Conservation (phyloP, 768 basidiomycete species). For the Suillus variegatus region DNA sequence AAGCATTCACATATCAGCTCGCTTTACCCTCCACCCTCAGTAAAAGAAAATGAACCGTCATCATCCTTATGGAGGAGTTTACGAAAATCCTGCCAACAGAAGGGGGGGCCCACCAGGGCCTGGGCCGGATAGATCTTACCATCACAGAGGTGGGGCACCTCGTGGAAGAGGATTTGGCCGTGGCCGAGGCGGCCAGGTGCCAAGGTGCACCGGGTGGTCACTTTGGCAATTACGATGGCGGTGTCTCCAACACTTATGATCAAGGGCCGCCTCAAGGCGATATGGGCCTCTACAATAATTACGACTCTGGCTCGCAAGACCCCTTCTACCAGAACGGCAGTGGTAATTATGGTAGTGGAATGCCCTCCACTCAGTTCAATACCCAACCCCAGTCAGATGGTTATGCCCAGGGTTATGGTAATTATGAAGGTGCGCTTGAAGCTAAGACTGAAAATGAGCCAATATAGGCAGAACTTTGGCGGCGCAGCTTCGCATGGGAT, state of each 20-base stretch:
- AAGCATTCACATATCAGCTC: slow-evolving; percentile 8
- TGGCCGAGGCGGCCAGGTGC: slow-evolving; percentile 45
- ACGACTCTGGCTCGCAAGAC: slow-evolving; percentile 58
- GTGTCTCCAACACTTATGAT: slow-evolving; percentile 58
- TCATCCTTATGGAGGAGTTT: slow-evolving; percentile 73
- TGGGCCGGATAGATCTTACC: slow-evolving; percentile 69
- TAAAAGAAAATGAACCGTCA: slow-evolving; percentile 75
- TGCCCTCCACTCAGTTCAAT: slow-evolving; percentile 54
- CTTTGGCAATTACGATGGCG: slow-evolving; percentile 57
- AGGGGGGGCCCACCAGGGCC: slow-evolving; percentile 70
- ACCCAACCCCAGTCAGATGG: slow-evolving; percentile 46
- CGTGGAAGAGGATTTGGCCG: slow-evolving; percentile 52
- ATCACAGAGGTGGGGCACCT: slow-evolving; percentile 53
- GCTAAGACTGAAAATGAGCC: slow-evolving; percentile 59
- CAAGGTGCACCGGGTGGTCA: slow-evolving; percentile 25
- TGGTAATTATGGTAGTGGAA: slow-evolving; percentile 53
- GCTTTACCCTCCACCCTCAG: background rate
- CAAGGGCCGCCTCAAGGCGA: slow-evolving; percentile 64
- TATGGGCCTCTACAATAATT: slow-evolving; percentile 68
- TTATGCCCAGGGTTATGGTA: slow-evolving; percentile 62
- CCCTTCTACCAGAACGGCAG: slow-evolving; percentile 73
- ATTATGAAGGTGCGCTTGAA: slow-evolving; percentile 85
- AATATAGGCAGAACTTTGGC: slow-evolving; percentile 41
- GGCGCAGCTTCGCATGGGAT: slow-evolving; percentile 38
- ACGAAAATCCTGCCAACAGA: slow-evolving; percentile 57